Evolutionary conservation across 2,329 filamentous ascomycete genomes (phyloP).

Genomic region (Leptodontidium sp.): DNA sequence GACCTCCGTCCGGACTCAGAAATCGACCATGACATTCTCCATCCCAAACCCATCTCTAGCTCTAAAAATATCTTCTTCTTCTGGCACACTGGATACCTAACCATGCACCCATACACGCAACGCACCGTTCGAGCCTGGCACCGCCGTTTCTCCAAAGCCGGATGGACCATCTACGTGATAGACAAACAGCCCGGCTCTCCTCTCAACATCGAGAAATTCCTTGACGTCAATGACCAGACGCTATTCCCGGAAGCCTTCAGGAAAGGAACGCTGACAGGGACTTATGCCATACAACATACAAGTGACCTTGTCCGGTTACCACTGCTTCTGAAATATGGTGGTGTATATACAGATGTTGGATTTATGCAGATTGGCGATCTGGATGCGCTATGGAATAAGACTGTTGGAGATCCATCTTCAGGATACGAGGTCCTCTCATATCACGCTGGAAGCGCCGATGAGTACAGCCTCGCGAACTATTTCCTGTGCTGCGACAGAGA

Average conservation of each 20-base stretch:
- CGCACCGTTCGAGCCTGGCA: constrained; percentile 63
- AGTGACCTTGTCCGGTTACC: constrained; percentile 67
- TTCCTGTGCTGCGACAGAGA: constrained; percentile 52
- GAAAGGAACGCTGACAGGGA: constrained; percentile 57
- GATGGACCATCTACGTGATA: constrained; percentile 62
- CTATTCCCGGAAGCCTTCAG: constrained; percentile 60
- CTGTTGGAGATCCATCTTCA: constrained; percentile 55
- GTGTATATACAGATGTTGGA: constrained; percentile 65
- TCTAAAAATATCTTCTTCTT: constrained; percentile 66
- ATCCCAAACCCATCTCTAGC: constrained; percentile 50
- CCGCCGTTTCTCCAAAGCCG: constrained; percentile 57
- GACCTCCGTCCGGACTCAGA: constrained; percentile 57
- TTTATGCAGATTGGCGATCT: constrained; percentile 65
- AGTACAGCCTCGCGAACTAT: constrained; percentile 56
- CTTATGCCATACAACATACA: constrained; percentile 60
- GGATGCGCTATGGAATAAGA: constrained; percentile 60
- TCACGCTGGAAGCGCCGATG: constrained; percentile 49
- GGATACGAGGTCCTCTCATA: constrained; percentile 59
- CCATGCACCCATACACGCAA: constrained; percentile 59
- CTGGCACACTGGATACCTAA: constrained; percentile 60
- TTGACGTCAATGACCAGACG: constrained; percentile 54
- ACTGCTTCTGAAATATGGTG: constrained; percentile 63
- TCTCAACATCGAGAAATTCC: constrained; percentile 57
- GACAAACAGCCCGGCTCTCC: constrained; percentile 55
- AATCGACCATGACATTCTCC: constrained; percentile 53